These are phyloP conservation scores for Pseudonectria foliicola DNA, from an alignment of 2,329 filamentous ascomycete species.

Conservation along the genomic window DNA sequence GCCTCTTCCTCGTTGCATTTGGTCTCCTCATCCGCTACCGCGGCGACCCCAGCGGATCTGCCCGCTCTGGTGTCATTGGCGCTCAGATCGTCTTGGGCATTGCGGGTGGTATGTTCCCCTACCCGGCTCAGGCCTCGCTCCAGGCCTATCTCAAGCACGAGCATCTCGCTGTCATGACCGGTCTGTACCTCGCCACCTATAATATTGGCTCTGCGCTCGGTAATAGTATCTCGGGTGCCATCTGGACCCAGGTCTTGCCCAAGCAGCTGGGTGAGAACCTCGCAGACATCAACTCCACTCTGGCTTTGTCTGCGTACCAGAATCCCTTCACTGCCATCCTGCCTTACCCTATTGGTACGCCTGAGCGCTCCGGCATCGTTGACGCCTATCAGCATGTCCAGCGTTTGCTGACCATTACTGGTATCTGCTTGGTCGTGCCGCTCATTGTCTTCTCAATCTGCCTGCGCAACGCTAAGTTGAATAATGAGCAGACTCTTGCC, in stretches of 20 bases:
- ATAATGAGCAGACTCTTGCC: slow-evolving; percentile 36
- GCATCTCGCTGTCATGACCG: slow-evolving; percentile 57
- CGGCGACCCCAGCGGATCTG: slow-evolving; percentile 37
- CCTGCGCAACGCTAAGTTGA: slow-evolving; percentile 40
- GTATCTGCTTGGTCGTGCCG: slow-evolving; percentile 42
- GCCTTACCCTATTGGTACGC: slow-evolving; percentile 34
- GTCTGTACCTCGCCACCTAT: slow-evolving; percentile 55
- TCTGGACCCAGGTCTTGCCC: slow-evolving; percentile 55
- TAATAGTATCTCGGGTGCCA: slow-evolving; percentile 52
- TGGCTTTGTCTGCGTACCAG: slow-evolving; percentile 29
- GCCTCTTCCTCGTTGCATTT: slow-evolving; percentile 57
- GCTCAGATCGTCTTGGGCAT: slow-evolving; percentile 57
- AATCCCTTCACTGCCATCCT: slow-evolving; percentile 29
- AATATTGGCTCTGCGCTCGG: slow-evolving; percentile 56
- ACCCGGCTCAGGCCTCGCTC: slow-evolving; percentile 39
- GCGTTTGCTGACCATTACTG: slow-evolving; percentile 39
- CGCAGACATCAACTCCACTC: slow-evolving; percentile 28
- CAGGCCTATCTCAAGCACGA: slow-evolving; percentile 38
- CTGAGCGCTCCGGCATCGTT: slow-evolving; percentile 36
- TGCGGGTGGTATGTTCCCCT: slow-evolving; percentile 55
- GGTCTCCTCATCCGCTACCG: slow-evolving; percentile 58
- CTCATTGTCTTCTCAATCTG: slow-evolving; percentile 37
- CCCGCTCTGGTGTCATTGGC: slow-evolving; percentile 51
- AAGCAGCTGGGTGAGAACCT: slow-evolving; percentile 33
- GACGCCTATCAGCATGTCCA: slow-evolving; percentile 40